These are phyloP conservation scores for Blastomyces percursus DNA, from an alignment of 2,329 filamentous ascomycete species.

Conservation along the genomic window DNA sequence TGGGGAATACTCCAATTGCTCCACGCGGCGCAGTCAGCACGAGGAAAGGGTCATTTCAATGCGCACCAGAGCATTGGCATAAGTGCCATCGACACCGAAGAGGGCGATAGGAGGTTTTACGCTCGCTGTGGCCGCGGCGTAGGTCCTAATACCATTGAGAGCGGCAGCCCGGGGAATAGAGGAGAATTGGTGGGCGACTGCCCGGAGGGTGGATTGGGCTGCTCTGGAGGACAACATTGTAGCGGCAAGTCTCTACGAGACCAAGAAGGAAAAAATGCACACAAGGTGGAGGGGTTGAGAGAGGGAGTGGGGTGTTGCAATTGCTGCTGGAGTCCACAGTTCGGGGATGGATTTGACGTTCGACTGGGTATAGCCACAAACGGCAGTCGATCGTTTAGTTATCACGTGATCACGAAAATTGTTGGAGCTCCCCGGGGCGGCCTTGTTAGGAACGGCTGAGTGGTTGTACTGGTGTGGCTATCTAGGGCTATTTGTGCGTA, in stretches of 20 bases:
- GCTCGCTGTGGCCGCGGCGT: conserved; percentile 57
- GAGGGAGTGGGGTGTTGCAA: conserved; percentile 2
- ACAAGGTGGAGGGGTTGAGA: background rate
- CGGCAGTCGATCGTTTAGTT: background rate
- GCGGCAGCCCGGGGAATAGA: conserved; percentile 30
- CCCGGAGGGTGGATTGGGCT: conserved; percentile 47
- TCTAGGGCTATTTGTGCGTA: too few species aligned
- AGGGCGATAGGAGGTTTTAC: conserved; percentile 79
- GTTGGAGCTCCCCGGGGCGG: too few species aligned
- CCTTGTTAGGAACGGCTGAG: too few species aligned
- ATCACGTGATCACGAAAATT: conserved; percentile 6
- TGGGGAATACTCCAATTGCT: conserved; percentile 6
- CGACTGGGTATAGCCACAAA: background rate
- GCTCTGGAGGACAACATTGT: conserved; percentile 48
- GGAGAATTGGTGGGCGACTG: conserved; percentile 37
- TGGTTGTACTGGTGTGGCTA: too few species aligned
- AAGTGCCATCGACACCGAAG: conserved; percentile 95
- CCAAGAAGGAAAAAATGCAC: background rate
- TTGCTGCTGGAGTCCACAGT: conserved; percentile 4
- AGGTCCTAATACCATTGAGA: conserved; percentile 53
- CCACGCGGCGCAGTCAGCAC: conserved; percentile 5
- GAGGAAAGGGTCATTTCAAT: conserved; percentile 5
- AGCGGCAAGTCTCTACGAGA: conserved; percentile 9
- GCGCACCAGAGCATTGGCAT: conserved; percentile 94
- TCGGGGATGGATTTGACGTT: conserved; percentile 1